Conservation (phyloP, 2,329 filamentous ascomycete species). For the Coniochaeta pulveracea region DNA sequence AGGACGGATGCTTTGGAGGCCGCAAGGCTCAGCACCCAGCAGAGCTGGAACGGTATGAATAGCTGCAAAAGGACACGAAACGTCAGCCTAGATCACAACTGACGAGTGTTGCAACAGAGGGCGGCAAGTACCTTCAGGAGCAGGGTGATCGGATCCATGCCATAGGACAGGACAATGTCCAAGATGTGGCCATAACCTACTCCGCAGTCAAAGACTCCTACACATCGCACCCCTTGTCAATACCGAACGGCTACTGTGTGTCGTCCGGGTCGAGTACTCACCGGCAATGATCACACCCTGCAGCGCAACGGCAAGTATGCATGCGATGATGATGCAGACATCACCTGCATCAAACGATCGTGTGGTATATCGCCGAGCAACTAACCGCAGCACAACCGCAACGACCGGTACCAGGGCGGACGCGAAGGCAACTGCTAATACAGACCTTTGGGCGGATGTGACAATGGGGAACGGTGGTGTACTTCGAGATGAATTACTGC, state of each 20-base stretch:
- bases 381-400: conserved; percentile 4
- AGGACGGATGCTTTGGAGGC: conserved; percentile 19
- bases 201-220: conserved; percentile 5
- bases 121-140: conserved; percentile 3
- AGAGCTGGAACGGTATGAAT: conserved; percentile 14
- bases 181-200: conserved; percentile 5
- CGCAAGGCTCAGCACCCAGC: conserved; percentile 18
- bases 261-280: neutral
- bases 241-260: neutral
- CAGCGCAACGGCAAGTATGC: conserved; percentile 4
- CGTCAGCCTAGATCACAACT: neutral
- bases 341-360: conserved; percentile 7
- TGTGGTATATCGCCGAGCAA: conserved; percentile 3
- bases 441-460: conserved; percentile 2
- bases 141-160: conserved; percentile 6
- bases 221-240: too few species aligned
- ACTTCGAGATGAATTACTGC: too few species aligned
- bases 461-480: conserved; percentile 6
- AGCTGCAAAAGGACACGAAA: too few species aligned
- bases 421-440: conserved; percentile 4
- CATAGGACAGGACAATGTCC: conserved; percentile 4
- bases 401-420: conserved; percentile 5
- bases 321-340: conserved; percentile 5
- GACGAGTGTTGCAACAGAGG: neutral
- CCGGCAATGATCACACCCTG: conserved; percentile 5